These are phyloP conservation scores for Aegle marmelos DNA, from an alignment of 345 rosid genomes.

Conservation along the genomic window DNA sequence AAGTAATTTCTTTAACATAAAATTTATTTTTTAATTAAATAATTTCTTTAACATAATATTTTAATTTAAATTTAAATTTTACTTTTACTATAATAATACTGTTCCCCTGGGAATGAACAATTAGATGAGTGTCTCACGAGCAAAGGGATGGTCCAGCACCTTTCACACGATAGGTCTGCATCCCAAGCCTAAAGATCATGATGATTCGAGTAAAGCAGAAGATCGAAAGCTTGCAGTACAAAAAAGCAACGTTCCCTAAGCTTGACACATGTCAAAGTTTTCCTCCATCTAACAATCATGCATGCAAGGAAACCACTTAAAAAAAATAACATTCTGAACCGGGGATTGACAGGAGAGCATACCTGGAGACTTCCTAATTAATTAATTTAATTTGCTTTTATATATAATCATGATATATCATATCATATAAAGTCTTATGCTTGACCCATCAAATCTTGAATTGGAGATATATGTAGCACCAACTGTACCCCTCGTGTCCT, in stretches of 20 bases:
- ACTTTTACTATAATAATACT: too few species aligned
- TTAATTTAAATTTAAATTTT: too few species aligned
- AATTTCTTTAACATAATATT: too few species aligned
- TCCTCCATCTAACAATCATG: neutral
- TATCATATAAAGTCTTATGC: neutral
- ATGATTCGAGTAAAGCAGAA: neutral
- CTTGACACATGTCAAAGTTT: neutral
- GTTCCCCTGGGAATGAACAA: neutral
- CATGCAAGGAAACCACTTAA: neutral
- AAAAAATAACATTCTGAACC: neutral
- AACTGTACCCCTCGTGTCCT: too few species aligned
- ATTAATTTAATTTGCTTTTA: neutral
- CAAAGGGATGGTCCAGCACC: neutral
- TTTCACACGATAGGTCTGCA: slow-evolving; percentile 1
- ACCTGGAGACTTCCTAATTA: slow-evolving; percentile 6
- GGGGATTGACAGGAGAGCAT: neutral
- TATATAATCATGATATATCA: neutral
- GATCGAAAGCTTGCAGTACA: neutral
- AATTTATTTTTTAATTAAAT: too few species aligned
- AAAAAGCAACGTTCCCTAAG: neutral
- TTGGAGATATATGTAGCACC: neutral
- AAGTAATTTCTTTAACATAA: too few species aligned
- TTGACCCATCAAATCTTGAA: slow-evolving; percentile 19
- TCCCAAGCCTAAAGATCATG: neutral
- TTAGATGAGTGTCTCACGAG: neutral